These are phyloP conservation scores for Rugosomyces carneus DNA, from an alignment of 1,284 basidiomycete genomes.

Conservation along the genomic window DNA sequence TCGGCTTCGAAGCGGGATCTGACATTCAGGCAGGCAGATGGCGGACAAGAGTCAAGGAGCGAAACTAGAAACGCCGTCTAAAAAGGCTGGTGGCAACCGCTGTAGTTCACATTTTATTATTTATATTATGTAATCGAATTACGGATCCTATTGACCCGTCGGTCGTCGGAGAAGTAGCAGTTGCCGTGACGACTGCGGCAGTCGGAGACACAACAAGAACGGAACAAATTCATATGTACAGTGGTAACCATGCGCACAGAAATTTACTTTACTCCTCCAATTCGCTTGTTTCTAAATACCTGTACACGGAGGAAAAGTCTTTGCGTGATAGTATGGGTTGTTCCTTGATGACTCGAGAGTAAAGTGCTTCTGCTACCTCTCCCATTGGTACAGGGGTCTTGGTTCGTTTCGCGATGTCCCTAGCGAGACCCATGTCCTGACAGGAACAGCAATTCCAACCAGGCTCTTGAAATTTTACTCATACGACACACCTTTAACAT, in stretches of 20 bases:
- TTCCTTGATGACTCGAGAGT: slow-evolving; percentile 45
- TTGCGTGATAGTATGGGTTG: slow-evolving; percentile 56
- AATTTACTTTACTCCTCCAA: too few species aligned
- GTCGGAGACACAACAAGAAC: background rate
- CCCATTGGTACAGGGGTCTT: slow-evolving; percentile 59
- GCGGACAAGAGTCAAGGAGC: slow-evolving; percentile 7
- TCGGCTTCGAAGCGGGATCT: slow-evolving; percentile 46
- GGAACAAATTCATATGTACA: background rate
- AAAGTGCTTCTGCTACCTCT: slow-evolving; percentile 54
- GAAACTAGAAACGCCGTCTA: slow-evolving; percentile 6
- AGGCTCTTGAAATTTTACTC: background rate
- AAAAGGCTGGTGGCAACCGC: slow-evolving; percentile 5
- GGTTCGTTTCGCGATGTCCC: slow-evolving; percentile 47
- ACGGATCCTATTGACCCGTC: slow-evolving; percentile 1
- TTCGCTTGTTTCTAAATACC: slow-evolving; percentile 38
- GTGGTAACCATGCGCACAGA: too few species aligned
- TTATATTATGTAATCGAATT: background rate
- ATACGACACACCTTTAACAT: slow-evolving; percentile 67
- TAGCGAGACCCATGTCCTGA: slow-evolving; percentile 79
- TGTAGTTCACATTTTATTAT: too few species aligned
- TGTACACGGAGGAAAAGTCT: slow-evolving; percentile 80
- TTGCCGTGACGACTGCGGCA: slow-evolving; percentile 2
- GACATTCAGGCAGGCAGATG: slow-evolving; percentile 19
- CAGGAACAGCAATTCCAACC: slow-evolving; percentile 6
- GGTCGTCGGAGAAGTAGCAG: background rate